These are phyloP conservation scores for Cornus controversa DNA, from an alignment of 148 eudicot species.

Conservation along the genomic window DNA sequence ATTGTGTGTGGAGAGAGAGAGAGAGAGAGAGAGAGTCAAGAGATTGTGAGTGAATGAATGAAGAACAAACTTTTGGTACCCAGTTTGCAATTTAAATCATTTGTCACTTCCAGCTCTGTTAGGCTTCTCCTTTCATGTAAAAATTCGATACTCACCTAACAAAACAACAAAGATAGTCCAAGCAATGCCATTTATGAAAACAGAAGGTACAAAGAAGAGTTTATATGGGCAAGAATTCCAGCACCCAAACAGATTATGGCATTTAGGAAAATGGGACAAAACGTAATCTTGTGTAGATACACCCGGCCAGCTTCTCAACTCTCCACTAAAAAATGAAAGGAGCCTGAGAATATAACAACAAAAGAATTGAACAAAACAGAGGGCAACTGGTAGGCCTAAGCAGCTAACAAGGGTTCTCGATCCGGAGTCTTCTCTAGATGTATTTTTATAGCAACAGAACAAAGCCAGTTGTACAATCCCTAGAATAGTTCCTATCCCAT, in stretches of 20 bases:
- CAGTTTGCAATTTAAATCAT: too few species aligned
- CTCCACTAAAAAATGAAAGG: background rate
- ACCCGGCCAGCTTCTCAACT: conserved; percentile 4
- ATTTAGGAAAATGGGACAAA: background rate
- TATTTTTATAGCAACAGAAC: conserved; percentile 46
- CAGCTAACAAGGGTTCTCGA: conserved; percentile 52
- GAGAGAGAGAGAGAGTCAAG: too few species aligned
- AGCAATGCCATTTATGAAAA: background rate
- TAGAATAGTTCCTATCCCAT: conserved; percentile 75
- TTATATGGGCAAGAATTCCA: background rate
- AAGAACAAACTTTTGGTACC: too few species aligned
- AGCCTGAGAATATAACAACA: conserved; percentile 2
- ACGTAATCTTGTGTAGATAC: background rate
- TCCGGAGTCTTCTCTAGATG: conserved; percentile 34
- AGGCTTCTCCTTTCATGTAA: too few species aligned
- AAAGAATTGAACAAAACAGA: conserved; percentile 8
- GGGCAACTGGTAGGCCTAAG: background rate
- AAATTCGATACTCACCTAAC: too few species aligned
- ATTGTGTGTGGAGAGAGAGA: too few species aligned
- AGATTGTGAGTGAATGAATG: too few species aligned
- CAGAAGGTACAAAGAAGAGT: background rate
- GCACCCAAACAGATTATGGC: background rate
- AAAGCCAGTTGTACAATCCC: conserved; percentile 63
- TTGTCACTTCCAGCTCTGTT: too few species aligned
- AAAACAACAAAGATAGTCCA: too few species aligned